Evolutionary conservation across 768 basidiomycete species (phyloP).

Genomic region (Harrya chromipes): DNA sequence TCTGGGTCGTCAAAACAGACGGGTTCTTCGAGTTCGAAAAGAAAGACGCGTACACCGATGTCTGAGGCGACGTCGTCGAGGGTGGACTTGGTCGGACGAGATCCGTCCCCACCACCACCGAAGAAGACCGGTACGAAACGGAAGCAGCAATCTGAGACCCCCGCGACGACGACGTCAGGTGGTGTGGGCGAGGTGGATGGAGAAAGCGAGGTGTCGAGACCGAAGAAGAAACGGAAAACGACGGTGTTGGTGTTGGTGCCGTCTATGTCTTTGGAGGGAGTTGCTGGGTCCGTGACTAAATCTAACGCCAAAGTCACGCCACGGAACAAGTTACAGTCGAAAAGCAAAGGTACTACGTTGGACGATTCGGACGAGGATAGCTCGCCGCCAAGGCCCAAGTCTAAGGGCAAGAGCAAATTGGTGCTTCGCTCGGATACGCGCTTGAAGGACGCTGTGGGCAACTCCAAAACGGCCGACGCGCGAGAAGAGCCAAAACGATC

Average conservation of each 20-base stretch:
- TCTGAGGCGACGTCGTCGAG: conserved; percentile 10
- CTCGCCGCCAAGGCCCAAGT: conserved; percentile 5
- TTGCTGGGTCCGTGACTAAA: background rate
- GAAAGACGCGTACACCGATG: conserved; percentile 15
- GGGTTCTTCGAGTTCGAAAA: conserved; percentile 9
- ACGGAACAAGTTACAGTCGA: background rate
- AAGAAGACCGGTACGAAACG: conserved; percentile 9
- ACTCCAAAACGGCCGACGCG: background rate
- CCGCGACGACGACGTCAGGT: background rate
- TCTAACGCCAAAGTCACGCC: background rate
- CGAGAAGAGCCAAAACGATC: background rate
- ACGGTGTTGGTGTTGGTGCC: conserved; percentile 5
- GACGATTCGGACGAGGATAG: conserved; percentile 1
- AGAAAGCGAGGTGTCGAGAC: conserved; percentile 2
- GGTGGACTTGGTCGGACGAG: conserved; percentile 1
- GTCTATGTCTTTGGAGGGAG: conserved; percentile 8
- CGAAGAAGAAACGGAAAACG: conserved; percentile 20
- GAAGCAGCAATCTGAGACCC: conserved; percentile 3
- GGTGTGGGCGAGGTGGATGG: background rate
- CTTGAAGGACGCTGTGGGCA: background rate
- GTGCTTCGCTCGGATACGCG: background rate
- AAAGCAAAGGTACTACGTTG: background rate
- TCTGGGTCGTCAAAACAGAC: conserved; percentile 17
- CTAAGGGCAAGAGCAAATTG: background rate
- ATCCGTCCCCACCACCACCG: background rate